Conservation (phyloP, 176 grass and related monocot genomes). For the Carex scoparia region DNA sequence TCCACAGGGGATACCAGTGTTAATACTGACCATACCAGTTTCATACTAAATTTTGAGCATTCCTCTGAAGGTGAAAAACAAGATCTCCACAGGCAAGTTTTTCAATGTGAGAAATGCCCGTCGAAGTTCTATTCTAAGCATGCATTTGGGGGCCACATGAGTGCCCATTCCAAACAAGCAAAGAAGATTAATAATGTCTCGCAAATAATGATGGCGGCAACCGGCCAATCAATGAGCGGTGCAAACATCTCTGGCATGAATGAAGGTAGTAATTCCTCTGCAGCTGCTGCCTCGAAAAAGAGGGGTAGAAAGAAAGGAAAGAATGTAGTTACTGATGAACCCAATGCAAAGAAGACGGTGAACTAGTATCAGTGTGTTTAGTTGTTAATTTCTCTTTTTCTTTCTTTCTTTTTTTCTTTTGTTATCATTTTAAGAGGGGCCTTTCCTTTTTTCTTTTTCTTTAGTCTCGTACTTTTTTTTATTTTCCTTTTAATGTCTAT, state of each 20-base stretch:
- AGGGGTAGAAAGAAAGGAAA: conserved; percentile 15
- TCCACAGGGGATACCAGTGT: not conserved
- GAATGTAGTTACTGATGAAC: not conserved
- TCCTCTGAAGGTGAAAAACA: not conserved
- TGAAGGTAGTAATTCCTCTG: not conserved
- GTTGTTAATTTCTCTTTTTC: not conserved
- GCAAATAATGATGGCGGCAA: not conserved
- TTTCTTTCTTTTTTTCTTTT: not conserved
- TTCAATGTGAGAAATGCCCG: not conserved
- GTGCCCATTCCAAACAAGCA: not conserved
- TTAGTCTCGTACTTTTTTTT: not conserved
- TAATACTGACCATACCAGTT: not conserved
- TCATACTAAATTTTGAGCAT: not conserved
- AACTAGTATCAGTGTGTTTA: not conserved
- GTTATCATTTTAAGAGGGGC: not conserved
- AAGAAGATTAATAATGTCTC: not conserved
- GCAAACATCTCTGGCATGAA: not conserved
- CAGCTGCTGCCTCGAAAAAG: not conserved
- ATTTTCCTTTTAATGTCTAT: not conserved
- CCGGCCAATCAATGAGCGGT: not conserved
- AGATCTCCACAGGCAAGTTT: not conserved
- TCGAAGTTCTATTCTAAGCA: not conserved
- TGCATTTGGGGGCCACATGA: conserved; percentile 7
- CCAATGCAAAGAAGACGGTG: not conserved
- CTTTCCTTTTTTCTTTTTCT: not conserved